phyloP scores from a whole-genome alignment of 176 grass and related monocot species.

The Aegilops tauschii region DNA sequence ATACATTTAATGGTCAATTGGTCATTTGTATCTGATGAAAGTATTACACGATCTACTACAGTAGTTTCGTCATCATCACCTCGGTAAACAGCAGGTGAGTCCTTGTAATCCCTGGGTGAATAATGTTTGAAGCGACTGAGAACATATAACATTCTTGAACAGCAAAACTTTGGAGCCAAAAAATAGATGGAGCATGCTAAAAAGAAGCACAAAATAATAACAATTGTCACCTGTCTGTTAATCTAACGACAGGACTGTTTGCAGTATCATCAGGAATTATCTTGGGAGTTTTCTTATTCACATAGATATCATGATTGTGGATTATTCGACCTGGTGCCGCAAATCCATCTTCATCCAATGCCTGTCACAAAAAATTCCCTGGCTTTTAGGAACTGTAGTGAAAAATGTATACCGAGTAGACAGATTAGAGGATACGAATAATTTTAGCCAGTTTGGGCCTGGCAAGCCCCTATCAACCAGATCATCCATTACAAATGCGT shows the following conservation, averaged over 20 bases:
- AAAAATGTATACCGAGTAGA: background rate
- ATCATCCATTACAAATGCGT: background rate
- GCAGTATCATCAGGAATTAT: background rate
- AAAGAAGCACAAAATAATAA: background rate
- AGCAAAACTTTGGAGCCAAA: background rate
- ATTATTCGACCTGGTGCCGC: conserved; percentile 81
- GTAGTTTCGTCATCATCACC: conserved; percentile 77
- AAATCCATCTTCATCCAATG: conserved; percentile 82
- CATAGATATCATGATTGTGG: conserved; percentile 80
- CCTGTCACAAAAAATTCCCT: conserved; percentile 30
- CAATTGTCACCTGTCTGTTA: conserved; percentile 41
- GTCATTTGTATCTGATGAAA: conserved; percentile 73
- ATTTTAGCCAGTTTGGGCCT: background rate
- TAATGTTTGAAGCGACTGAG: background rate
- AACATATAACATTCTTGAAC: background rate
- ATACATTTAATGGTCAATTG: conserved; percentile 87
- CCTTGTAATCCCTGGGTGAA: conserved; percentile 53
- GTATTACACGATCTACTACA: conserved; percentile 76
- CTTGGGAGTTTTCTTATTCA: conserved; percentile 62
- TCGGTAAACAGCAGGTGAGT: conserved; percentile 54
- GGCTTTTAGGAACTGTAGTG: background rate
- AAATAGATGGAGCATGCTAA: conserved; percentile 12
- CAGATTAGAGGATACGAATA: background rate
- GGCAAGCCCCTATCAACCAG: background rate
- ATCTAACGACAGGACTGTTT: background rate